phyloP scores from a whole-genome alignment of 1,284 basidiomycete species.

The Paramarasmius palmivorus region DNA sequence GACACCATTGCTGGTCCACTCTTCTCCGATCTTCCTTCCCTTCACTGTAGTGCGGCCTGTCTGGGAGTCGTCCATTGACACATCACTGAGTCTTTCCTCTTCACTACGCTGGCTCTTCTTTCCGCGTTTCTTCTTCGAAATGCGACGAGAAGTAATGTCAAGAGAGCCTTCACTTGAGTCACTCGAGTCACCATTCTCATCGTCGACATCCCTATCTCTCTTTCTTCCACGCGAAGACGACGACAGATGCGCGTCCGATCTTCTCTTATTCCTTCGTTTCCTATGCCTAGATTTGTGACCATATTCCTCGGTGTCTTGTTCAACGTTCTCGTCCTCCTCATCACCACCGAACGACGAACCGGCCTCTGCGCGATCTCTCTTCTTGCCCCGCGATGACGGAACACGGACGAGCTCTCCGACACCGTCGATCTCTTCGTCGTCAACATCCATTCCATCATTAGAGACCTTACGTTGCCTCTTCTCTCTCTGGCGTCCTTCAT shows the following conservation, averaged over 20 bases:
- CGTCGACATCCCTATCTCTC: conserved; percentile 58
- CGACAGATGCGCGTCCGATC: conserved; percentile 45
- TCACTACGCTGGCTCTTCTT: conserved; percentile 32
- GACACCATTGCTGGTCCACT: conserved; percentile 71
- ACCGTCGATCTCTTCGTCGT: conserved; percentile 39
- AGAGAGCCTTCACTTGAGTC: conserved; percentile 30
- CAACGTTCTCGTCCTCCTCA: conserved; percentile 47
- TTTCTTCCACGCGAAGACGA: conserved; percentile 54
- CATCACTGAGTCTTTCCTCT: conserved; percentile 31
- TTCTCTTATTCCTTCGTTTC: conserved; percentile 52
- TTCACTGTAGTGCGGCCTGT: conserved; percentile 42
- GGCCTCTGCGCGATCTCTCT: conserved; percentile 72
- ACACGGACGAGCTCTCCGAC: conserved; percentile 23
- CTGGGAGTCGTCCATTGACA: conserved; percentile 42
- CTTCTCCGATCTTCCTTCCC: conserved; percentile 64
- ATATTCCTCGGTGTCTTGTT: conserved; percentile 35
- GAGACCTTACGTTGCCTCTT: conserved; percentile 52
- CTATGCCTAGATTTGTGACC: conserved; percentile 39
- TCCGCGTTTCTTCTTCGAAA: conserved; percentile 35
- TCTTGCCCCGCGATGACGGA: conserved; percentile 60
- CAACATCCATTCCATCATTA: conserved; percentile 43
- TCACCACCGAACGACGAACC: conserved; percentile 71
- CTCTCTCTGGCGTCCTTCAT: conserved; percentile 35
- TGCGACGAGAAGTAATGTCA: conserved; percentile 19
- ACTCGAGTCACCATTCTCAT: conserved; percentile 45